Evolutionary conservation across 1,284 basidiomycete genomes (phyloP).

Genomic region (Rhodotorula glutinis): DNA sequence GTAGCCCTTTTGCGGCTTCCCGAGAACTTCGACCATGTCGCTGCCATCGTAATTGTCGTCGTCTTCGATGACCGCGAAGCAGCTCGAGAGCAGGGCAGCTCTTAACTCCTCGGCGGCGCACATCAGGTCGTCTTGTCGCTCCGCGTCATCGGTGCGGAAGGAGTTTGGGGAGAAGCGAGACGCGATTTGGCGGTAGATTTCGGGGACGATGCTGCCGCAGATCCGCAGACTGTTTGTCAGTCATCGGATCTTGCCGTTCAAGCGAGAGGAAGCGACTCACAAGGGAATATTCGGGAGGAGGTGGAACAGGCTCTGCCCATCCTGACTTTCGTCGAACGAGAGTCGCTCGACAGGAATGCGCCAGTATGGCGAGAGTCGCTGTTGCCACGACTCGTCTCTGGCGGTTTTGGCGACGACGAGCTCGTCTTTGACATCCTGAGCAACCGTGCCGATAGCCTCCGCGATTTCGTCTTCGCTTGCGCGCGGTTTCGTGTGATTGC

Average conservation of each 20-base stretch:
- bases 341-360: background rate
- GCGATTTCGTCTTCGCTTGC: no score
- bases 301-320: background rate
- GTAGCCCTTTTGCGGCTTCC: no score
- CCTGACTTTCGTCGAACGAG: background rate
- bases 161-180: background rate
- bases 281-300: background rate
- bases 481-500: background rate
- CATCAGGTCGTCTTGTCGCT: background rate
- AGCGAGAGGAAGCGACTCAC: background rate
- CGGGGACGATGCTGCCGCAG: constrained; percentile 1
- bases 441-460: background rate
- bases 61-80: background rate
- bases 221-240: background rate
- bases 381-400: background rate
- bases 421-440: background rate
- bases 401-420: background rate
- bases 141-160: constrained; percentile 5
- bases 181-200: constrained; percentile 1
- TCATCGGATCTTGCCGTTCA: no score
- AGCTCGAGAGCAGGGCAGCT: background rate
- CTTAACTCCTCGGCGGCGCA: no score
- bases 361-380: background rate
- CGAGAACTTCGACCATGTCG: background rate
- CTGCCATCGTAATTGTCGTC: background rate